Conservation (phyloP, 108 stramenopile species). For the Fragilariopsis cylindrus region DNA sequence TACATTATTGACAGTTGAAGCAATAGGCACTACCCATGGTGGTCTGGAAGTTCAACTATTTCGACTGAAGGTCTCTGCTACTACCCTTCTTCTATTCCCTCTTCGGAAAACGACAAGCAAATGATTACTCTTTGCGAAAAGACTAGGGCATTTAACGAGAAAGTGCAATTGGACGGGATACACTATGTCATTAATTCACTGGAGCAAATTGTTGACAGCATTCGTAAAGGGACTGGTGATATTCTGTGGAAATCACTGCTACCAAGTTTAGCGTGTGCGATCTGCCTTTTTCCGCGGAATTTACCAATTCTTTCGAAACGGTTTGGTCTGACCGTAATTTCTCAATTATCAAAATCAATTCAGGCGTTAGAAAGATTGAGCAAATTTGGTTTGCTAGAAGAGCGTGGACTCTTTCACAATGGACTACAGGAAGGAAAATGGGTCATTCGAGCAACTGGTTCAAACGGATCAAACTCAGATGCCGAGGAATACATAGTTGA, state of each 20-base stretch:
- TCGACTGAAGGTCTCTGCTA: constrained; percentile 45
- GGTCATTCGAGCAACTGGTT: constrained; percentile 61
- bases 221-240: constrained; percentile 21
- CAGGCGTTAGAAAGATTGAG: constrained; percentile 31
- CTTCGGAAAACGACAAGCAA: constrained; percentile 22
- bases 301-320: constrained; percentile 73
- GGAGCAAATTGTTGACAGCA: constrained; percentile 13
- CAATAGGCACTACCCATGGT: not conserved
- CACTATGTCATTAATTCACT: constrained; percentile 48
- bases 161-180: constrained; percentile 54
- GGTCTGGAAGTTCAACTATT: constrained; percentile 22
- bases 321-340: constrained; percentile 60
- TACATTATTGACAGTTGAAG: constrained; percentile 62
- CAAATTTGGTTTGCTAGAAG: not conserved
- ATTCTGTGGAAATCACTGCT: constrained; percentile 41
- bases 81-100: constrained; percentile 30
- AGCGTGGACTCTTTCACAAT: constrained; percentile 24
- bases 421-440: constrained; percentile 60
- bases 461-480: constrained; percentile 36
- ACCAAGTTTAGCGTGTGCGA: constrained; percentile 55
- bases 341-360: constrained; percentile 54
- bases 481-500: constrained; percentile 70
- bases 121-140: constrained; percentile 14
- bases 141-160: constrained; percentile 49
- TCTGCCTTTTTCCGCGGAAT: constrained; percentile 67